A percentile compares a stretch with the other conserved stretches of the same genome.
Conservation (phyloP, 306 rosid genomes). For the Lagenaria siceraria region DNA sequence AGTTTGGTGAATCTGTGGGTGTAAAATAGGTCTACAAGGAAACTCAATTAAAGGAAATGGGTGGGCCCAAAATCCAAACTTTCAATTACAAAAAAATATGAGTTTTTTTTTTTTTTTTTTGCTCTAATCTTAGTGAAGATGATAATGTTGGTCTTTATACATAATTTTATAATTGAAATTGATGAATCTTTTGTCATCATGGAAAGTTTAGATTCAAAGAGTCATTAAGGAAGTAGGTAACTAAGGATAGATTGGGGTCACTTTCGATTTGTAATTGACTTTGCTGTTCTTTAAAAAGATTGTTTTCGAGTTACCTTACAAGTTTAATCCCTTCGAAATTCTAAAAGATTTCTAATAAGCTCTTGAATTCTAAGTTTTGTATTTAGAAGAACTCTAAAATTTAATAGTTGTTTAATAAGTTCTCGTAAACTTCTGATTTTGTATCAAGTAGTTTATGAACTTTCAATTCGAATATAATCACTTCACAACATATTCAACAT, state of each 20-base stretch:
- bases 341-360: no score
- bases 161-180: not conserved
- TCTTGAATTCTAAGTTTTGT: no score
- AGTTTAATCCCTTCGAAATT: no score
- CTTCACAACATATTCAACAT: not conserved
- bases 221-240: not conserved
- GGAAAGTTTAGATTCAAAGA: not conserved
- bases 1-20: not conserved
- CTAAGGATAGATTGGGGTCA: not conserved
- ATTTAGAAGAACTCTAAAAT: no score
- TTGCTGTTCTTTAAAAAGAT: not conserved
- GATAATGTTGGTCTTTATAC: not conserved
- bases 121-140: not conserved
- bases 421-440: no score
- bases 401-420: no score
- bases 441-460: no score
- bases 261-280: not conserved
- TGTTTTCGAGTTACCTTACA: not conserved
- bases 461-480: not conserved
- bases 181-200: constrained; percentile 4
- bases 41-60: not conserved
- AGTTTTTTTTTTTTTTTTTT: not conserved
- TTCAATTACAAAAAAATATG: not conserved
- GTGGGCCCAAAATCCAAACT: not conserved
- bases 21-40: not conserved